phyloP scores from a whole-genome alignment of 139 green algal species.

The Micromonas pusilla region DNA sequence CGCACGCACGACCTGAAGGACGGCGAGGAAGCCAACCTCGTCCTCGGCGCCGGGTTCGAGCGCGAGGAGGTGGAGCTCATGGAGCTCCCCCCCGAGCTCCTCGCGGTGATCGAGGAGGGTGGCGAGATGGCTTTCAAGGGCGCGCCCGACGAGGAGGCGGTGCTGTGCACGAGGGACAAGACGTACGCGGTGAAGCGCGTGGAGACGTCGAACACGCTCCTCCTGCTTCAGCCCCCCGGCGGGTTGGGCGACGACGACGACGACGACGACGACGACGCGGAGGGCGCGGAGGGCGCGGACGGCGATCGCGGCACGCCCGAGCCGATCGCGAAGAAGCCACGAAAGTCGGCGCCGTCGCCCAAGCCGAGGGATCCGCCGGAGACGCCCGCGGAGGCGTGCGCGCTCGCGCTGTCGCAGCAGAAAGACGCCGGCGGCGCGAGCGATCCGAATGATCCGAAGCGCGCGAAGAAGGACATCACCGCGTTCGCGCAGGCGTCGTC shows the following conservation, averaged over 20 bases:
- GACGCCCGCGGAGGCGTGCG: background rate
- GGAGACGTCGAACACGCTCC: constrained; percentile 21
- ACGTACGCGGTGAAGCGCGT: constrained; percentile 30
- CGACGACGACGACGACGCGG: constrained; percentile 1
- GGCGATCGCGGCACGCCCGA: background rate
- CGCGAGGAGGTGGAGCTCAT: background rate
- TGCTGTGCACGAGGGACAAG: constrained; percentile 9
- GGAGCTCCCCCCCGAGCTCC: background rate
- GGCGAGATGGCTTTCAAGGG: constrained; percentile 17
- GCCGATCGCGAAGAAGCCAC: background rate
- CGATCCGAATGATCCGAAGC: too few species aligned
- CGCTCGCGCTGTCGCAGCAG: too few species aligned
- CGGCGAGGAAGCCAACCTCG: background rate
- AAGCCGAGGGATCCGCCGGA: background rate
- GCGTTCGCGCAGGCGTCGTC: constrained; percentile 16
- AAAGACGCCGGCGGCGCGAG: background rate
- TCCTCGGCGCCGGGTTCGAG: background rate
- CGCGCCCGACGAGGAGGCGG: background rate
- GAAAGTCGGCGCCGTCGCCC: background rate
- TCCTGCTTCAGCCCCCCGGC: constrained; percentile 7
- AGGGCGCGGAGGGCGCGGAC: background rate
- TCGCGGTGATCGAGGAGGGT: background rate
- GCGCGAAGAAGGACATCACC: background rate
- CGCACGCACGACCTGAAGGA: background rate
- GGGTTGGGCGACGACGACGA: background rate